Conservation (phyloP, 2,329 filamentous ascomycete genomes). For the Trichophyton simii region DNA sequence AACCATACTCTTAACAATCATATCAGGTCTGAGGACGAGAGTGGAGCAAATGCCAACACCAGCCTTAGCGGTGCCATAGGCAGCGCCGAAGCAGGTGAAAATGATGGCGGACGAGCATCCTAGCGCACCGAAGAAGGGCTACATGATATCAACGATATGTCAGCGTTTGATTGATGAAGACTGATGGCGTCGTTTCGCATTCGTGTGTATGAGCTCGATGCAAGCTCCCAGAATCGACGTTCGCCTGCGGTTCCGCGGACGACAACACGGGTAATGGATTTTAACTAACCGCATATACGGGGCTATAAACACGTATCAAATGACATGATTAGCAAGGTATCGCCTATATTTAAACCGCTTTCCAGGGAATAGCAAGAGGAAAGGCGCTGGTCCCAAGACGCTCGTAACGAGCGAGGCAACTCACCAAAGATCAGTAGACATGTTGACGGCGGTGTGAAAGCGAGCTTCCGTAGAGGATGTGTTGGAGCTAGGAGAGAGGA, state of each 20-base stretch:
- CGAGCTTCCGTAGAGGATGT: not conserved
- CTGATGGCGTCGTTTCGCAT: not conserved
- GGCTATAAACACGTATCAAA: conserved; percentile 43
- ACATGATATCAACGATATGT: conserved; percentile 11
- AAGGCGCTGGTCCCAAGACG: not conserved
- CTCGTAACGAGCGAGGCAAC: not conserved
- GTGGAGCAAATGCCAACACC: conserved; percentile 97
- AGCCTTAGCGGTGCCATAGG: conserved; percentile 98
- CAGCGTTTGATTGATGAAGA: conserved; percentile 2
- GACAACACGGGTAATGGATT: not conserved
- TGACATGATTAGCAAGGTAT: not conserved
- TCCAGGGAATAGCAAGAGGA: not conserved
- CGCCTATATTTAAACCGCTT: not conserved
- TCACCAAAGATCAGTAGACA: conserved; percentile 3
- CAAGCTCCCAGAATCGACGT: not conserved
- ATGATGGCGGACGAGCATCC: conserved; percentile 91
- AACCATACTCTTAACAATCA: conserved; percentile 95
- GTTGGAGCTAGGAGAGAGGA: not conserved
- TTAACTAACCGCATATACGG: conserved; percentile 93
- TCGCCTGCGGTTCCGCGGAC: not conserved
- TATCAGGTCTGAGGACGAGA: conserved; percentile 92
- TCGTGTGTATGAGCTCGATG: not conserved
- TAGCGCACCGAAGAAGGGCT: conserved; percentile 95
- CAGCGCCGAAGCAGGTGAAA: conserved; percentile 91
- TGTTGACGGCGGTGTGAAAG: not conserved